Evolutionary conservation across 169 alveolate species (phyloP).

Genomic region (Plasmodium berghei): DNA sequence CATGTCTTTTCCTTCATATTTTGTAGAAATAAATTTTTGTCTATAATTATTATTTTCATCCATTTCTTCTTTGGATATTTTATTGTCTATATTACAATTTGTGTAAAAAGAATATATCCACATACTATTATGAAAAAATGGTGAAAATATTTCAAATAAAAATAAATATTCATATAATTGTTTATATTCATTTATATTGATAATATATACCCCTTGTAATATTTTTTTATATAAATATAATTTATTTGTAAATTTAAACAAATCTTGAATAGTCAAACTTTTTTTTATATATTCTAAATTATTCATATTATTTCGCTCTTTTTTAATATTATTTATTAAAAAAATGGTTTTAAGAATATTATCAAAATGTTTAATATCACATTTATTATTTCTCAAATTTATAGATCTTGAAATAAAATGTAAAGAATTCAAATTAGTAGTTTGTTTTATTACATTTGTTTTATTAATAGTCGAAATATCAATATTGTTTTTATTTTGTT

Average conservation of each 20-base stretch:
- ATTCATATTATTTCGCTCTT: background rate
- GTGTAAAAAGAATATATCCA: background rate
- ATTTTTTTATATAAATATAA: slow-evolving; percentile 46
- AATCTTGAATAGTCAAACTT: slow-evolving; percentile 7
- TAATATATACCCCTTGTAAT: slow-evolving; percentile 55
- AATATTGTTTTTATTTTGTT: no score
- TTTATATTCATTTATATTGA: slow-evolving; percentile 36
- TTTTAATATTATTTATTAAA: background rate
- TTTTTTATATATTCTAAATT: slow-evolving; percentile 3
- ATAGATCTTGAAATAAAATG: no score
- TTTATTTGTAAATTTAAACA: slow-evolving; percentile 25
- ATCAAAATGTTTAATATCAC: background rate
- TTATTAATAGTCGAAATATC: no score
- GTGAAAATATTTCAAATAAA: slow-evolving; percentile 8
- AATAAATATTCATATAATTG: slow-evolving; percentile 53
- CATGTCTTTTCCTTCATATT: no score
- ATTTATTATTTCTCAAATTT: no score
- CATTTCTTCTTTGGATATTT: background rate
- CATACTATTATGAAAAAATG: background rate
- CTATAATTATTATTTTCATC: no score
- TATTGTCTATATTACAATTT: background rate
- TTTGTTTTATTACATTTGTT: no score
- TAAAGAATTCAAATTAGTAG: no score
- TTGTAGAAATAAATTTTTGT: no score
- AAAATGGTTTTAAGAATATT: background rate